Conservation (phyloP, 495 filamentous ascomycete genomes). For the Podospora conica region DNA sequence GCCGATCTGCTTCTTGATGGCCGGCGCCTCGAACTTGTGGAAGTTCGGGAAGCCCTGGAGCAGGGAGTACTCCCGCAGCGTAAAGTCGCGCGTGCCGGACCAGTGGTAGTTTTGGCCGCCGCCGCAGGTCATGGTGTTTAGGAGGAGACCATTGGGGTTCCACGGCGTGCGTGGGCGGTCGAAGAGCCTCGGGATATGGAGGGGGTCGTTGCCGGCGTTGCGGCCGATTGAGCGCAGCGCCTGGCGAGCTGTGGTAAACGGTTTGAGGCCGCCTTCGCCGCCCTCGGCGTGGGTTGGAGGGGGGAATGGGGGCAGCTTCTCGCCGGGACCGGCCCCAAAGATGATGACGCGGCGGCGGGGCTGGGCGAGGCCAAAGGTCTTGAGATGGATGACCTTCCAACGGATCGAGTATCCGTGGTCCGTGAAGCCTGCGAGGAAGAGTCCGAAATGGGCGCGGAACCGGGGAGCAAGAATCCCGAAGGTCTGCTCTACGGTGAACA, state of each 20-base stretch:
- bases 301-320: slow-evolving; percentile 65
- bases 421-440: slow-evolving; percentile 59
- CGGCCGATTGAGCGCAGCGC: slow-evolving; percentile 36
- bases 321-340: slow-evolving; percentile 74
- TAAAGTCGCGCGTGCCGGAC: slow-evolving; percentile 59
- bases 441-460: slow-evolving; percentile 49
- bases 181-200: slow-evolving; percentile 28
- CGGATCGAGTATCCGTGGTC: slow-evolving; percentile 61
- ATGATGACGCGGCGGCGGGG: slow-evolving; percentile 57
- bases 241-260: slow-evolving; percentile 25
- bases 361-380: slow-evolving; percentile 40
- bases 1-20: slow-evolving; percentile 67
- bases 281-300: slow-evolving; percentile 57
- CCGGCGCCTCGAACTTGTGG: slow-evolving; percentile 51
- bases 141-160: slow-evolving; percentile 35
- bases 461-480: slow-evolving; percentile 53
- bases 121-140: slow-evolving; percentile 60
- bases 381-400: slow-evolving; percentile 45
- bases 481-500: slow-evolving; percentile 84
- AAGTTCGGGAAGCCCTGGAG: slow-evolving; percentile 67
- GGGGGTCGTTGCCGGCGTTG: slow-evolving; percentile 42
- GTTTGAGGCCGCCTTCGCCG: slow-evolving; percentile 30
- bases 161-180: slow-evolving; percentile 29
- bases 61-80: slow-evolving; percentile 64
- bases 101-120: slow-evolving; percentile 69